These are phyloP conservation scores for Flaveria trinervia DNA, from an alignment of 129 eudicot genomes.

Conservation along the genomic window DNA sequence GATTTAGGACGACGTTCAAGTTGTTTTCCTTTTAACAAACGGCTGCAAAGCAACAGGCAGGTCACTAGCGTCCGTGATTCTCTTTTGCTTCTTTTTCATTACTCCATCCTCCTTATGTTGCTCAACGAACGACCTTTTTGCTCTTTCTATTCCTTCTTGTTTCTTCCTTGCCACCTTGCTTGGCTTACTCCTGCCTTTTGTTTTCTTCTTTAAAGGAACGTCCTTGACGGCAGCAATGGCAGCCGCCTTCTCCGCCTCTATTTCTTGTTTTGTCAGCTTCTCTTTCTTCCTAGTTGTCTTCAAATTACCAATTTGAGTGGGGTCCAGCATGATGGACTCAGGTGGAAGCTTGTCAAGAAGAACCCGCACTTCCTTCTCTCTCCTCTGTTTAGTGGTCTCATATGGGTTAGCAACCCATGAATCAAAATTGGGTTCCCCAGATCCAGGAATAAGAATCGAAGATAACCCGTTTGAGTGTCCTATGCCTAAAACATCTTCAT, in stretches of 20 bases:
- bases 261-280: constrained; percentile 54
- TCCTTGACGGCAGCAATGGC: constrained; percentile 69
- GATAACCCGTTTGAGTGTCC: constrained; percentile 87
- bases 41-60: constrained; percentile 66
- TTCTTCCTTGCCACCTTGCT: constrained; percentile 74
- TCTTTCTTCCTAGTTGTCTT: constrained; percentile 51
- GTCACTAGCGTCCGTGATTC: constrained; percentile 30
- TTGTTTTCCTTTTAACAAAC: constrained; percentile 50
- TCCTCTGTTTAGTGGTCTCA: constrained; percentile 76
- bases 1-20: background rate
- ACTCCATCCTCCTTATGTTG: constrained; percentile 38
- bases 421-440: constrained; percentile 93
- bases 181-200: constrained; percentile 81
- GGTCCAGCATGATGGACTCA: constrained; percentile 87
- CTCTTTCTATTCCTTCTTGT: constrained; percentile 55
- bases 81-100: constrained; percentile 59
- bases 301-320: constrained; percentile 74
- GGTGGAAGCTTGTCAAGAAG: constrained; percentile 93
- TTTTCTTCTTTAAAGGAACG: constrained; percentile 58
- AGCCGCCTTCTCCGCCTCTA: constrained; percentile 67
- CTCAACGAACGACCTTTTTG: constrained; percentile 63
- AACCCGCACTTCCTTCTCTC: constrained; percentile 80
- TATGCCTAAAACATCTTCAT: constrained; percentile 79
- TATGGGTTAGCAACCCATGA: constrained; percentile 94
- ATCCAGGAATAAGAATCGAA: constrained; percentile 81